Base-by-base conservation (phyloP, 148 eudicot genomes). In the Vaccinium darrowii region DNA sequence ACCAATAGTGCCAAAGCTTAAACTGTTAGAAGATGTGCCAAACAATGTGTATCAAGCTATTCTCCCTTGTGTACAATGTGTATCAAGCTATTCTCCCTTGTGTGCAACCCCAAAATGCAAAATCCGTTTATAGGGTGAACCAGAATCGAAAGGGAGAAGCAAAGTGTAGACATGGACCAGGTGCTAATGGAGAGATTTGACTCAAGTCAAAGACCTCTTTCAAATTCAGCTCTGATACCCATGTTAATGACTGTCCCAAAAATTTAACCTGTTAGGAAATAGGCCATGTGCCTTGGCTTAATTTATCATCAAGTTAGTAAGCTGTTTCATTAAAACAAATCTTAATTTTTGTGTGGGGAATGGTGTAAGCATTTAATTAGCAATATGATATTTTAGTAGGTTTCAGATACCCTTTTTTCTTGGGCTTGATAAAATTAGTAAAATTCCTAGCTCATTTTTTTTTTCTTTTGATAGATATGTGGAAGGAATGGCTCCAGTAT, bases 401-500 rank as follows among this genome's bases (percentile, higher is more conserved):
- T 53, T 71, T 16, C 71, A 58, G 10, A 1, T 25, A 36, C 19
- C 4, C 12, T 52, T 5, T 18, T 8, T 30, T 10, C 49, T 27
- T 0, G 54, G 75, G 13, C 25, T 57, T 19, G 5, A 9, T 18
- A 7, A 54, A 81, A 73, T 4, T 3, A 4, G 33, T 67, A 4
- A 67, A 63, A 25, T 21, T 63, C 69, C 27, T 63, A 9, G 8
- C 69, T 21, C 23, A 43, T 43, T 43, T 43, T 43, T 33, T 43
- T 43, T 43, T 43, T 43, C 5, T 43, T 43, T 0, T 43, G 47
- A 43, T 86, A 87, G 91, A 43, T 89, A 89, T 90, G 99, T 97
- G 83, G 99, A 97, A 92, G 99, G 99, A 65, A 97, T 97, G 99
- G 99, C 99, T 84, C 99, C 99, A 79, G 99, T 95, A 51, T 97